Evolutionary conservation across 768 basidiomycete species (phyloP), one percentile per base, ranked within the genome.

Genomic region (Leccinum longicurvipes): DNA sequence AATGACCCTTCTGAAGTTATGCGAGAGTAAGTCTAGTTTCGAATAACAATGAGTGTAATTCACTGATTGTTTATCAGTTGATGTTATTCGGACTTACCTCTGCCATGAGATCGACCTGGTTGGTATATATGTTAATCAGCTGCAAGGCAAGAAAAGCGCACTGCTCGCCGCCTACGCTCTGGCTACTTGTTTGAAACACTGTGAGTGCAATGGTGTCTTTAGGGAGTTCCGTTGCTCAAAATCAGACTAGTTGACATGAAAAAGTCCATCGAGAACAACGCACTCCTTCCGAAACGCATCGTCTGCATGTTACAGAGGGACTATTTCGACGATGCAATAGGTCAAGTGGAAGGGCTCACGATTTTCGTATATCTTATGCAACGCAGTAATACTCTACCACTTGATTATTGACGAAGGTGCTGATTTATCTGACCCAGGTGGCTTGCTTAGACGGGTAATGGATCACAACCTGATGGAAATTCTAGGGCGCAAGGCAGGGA

Each of bases 251-350:
- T 5, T 7, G 58, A 60, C 27, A 63, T 67, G 60, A 44, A 53
- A 14, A 36, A 57, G 9, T 21, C 39, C 6, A 31, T 67, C 29
- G 50, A 47, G 39, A 6, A 47, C 1, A 52, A 55, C 6, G 28
- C 39, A 6, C 39, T 32, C 10, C 39, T 63, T 46, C 24, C 45
- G 24, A 17, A 46, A 46, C 28, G 58, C 10, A 65, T 67, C 2
- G 24, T 66, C 11, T 47, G 50, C 14, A 67, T 67, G 66, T 46
- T 63, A n/a, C 55, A 55, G 15, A 29, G 50, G 11, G 60, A 67
- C 51, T 65, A 55, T 47, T 67, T 67, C 21, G 63, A 67, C 6
- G 60, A 67, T 28, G 65, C 65, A 11, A 53, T 67, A 0, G 66
- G 65, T 12, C 48, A 6, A 23, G 53, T 68, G 0, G 66, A 66